These are phyloP conservation scores for Termitomyces sp. DNA, from an alignment of 768 basidiomycete species.

Conservation along the genomic window DNA sequence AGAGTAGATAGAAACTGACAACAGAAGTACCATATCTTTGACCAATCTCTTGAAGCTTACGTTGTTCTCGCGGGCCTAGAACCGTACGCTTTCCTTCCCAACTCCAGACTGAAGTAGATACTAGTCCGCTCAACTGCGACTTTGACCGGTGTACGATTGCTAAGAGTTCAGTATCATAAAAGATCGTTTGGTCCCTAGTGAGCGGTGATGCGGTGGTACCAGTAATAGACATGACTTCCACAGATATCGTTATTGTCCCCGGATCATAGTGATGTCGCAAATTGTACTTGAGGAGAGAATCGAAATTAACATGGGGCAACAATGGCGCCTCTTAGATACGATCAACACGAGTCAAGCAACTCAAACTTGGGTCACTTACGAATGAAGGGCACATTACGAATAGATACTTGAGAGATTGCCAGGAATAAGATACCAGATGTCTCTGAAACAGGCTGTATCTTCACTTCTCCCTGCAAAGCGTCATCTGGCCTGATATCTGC, in stretches of 20 bases:
- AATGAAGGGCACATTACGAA: neutral
- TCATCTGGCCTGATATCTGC: conserved; percentile 1
- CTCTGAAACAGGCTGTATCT: neutral
- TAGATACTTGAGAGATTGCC: neutral
- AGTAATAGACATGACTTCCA: conserved; percentile 62
- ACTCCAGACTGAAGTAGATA: conserved; percentile 67
- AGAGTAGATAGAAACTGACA: conserved; percentile 35
- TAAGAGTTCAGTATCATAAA: conserved; percentile 73
- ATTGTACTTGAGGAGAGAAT: conserved; percentile 34
- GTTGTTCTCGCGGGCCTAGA: conserved; percentile 56
- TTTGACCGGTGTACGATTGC: conserved; percentile 70
- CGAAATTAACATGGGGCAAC: conserved; percentile 47
- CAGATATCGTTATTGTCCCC: conserved; percentile 57
- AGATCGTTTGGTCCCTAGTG: conserved; percentile 43
- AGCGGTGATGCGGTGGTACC: conserved; percentile 47
- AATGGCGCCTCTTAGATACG: conserved; percentile 31
- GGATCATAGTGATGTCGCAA: conserved; percentile 13
- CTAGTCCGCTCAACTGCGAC: conserved; percentile 59
- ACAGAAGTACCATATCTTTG: conserved; percentile 65
- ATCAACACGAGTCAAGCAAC: neutral
- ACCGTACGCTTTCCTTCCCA: conserved; percentile 63
- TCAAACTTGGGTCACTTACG: conserved; percentile 6
- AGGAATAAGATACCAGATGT: conserved; percentile 1
- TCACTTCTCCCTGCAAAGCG: neutral
- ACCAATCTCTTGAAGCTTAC: conserved; percentile 66